A percentile compares a stretch with the other conserved stretches of the same genome.
phyloP scores from a whole-genome alignment of 2,329 filamentous ascomycete species.

The Cladosporium phlei region DNA sequence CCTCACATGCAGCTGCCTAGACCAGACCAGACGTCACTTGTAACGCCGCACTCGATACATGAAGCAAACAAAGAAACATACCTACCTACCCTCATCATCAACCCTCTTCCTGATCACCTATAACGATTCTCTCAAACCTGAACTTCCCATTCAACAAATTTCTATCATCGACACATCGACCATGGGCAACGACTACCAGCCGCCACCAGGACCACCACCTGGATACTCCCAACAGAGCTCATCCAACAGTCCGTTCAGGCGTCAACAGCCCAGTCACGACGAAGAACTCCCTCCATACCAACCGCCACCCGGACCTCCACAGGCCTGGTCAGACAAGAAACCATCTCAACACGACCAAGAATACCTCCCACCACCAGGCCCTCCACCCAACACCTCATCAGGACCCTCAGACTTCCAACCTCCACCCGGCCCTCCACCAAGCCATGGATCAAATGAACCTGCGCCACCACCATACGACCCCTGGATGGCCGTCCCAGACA shows the following conservation, averaged over 20 bases:
- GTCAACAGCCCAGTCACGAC: conserved; percentile 12
- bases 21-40: too few species aligned
- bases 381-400: conserved; percentile 29
- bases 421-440: conserved; percentile 17
- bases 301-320: conserved; percentile 30
- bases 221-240: conserved; percentile 17
- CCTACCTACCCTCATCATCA: too few species aligned
- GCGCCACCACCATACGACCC: conserved; percentile 60
- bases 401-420: conserved; percentile 33
- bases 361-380: conserved; percentile 8
- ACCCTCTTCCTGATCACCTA: too few species aligned
- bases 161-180: not conserved
- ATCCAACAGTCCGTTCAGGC: conserved; percentile 18
- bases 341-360: conserved; percentile 14
- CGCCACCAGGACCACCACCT: conserved; percentile 31
- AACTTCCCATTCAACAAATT: too few species aligned
- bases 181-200: conserved; percentile 25
- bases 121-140: too few species aligned
- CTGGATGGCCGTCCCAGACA: conserved; percentile 71
- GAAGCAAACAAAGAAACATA: too few species aligned
- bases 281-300: conserved; percentile 21
- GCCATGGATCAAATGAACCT: conserved; percentile 22
- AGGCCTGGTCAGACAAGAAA: conserved; percentile 19
- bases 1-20: too few species aligned
- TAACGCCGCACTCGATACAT: too few species aligned